Percentiles rank a stretch among this genome's conserved stretches.
Conservation (phyloP, 768 basidiomycete genomes). For the Holtermannia corniformis region DNA sequence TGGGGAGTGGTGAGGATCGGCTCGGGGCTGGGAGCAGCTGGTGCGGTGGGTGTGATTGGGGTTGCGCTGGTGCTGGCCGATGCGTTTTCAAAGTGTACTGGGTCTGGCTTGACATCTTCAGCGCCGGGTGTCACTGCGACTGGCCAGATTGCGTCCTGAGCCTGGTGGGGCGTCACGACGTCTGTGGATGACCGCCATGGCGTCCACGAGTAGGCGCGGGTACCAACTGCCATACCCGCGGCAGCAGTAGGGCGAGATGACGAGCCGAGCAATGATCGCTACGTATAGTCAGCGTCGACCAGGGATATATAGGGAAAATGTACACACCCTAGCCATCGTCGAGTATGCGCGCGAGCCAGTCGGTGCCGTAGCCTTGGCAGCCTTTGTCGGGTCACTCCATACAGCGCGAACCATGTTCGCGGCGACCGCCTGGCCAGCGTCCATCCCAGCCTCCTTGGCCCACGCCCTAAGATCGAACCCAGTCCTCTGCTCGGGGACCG, state of each 20-base stretch:
- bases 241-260: conserved; percentile 11
- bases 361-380: conserved; percentile 8
- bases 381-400: conserved; percentile 12
- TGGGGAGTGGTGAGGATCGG: conserved; percentile 20
- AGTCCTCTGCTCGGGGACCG: conserved; percentile 3
- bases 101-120: neutral
- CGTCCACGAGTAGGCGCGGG: conserved; percentile 12
- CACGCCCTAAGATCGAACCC: conserved; percentile 10
- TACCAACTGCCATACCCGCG: neutral
- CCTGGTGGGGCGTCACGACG: neutral
- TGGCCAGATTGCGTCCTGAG: neutral
- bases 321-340: conserved; percentile 14
- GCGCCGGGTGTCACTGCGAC: neutral
- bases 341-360: conserved; percentile 6
- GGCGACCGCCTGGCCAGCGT: neutral
- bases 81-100: conserved; percentile 1
- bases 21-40: conserved; percentile 9
- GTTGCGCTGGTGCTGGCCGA: conserved; percentile 1
- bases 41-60: neutral
- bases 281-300: conserved; percentile 50
- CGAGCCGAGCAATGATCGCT: conserved; percentile 59
- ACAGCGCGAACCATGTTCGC: conserved; percentile 1
- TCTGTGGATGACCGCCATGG: conserved; percentile 14
- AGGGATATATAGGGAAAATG: too few relatives aligned
- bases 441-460: conserved; percentile 8